phyloP scores from a whole-genome alignment of 345 rosid genomes.

The Sisymbrium altissimum region DNA sequence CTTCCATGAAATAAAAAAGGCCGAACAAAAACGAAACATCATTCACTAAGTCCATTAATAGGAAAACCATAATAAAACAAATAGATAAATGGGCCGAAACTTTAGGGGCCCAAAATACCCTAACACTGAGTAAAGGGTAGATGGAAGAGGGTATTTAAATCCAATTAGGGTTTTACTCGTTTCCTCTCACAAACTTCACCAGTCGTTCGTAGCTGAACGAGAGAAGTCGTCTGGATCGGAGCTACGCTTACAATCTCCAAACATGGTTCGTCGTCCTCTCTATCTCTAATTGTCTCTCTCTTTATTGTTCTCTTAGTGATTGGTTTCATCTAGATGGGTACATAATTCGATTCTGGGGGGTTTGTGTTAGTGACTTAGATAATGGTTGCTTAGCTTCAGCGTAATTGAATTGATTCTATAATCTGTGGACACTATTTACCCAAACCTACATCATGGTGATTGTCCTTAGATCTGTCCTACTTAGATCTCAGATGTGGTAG shows the following conservation, averaged over 20 bases:
- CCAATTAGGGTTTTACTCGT: constrained; percentile 17
- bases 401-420: not conserved
- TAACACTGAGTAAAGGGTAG: not conserved
- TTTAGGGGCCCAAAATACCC: constrained; percentile 6
- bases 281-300: not conserved
- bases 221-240: not conserved
- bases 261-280: constrained; percentile 17
- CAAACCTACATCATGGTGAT: not conserved
- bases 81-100: constrained; percentile 14
- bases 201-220: not conserved
- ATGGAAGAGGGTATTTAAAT: constrained; percentile 17
- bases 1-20: too few relatives aligned
- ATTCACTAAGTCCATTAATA: not conserved
- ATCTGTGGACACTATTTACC: not conserved
- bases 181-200: constrained; percentile 8
- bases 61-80: not conserved
- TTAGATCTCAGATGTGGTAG: constrained; percentile 16
- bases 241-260: not conserved
- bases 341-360: not conserved
- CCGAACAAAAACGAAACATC: not conserved
- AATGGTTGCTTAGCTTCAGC: not conserved
- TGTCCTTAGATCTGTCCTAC: constrained; percentile 13
- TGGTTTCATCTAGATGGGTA: not conserved
- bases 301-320: not conserved
- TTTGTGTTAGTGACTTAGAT: not conserved